Conservation (phyloP, 192 early-diverging fungal genomes). For the Irineochytrium annulatum region DNA sequence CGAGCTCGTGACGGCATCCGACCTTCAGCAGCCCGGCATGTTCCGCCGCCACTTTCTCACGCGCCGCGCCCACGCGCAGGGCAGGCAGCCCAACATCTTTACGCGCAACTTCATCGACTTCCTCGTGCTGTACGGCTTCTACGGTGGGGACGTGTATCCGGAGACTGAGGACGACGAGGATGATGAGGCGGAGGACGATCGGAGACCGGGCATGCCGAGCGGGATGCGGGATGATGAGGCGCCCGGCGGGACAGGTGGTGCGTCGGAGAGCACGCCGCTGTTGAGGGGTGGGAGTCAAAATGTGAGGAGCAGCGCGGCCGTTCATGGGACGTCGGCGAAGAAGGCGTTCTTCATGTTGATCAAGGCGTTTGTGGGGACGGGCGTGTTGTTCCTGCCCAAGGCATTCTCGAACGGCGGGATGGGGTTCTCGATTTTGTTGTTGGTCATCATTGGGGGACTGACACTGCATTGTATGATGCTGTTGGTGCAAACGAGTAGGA, state of each 20-base stretch:
- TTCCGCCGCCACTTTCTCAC: constrained; percentile 85
- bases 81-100: constrained; percentile 62
- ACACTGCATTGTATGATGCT: constrained; percentile 52
- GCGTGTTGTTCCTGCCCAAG: constrained; percentile 58
- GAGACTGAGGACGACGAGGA: constrained; percentile 58
- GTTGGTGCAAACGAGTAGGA: constrained; percentile 42
- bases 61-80: constrained; percentile 62
- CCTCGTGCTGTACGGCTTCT: constrained; percentile 87
- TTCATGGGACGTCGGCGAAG: constrained; percentile 44
- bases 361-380: constrained; percentile 64
- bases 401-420: constrained; percentile 57
- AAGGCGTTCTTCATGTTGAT: constrained; percentile 57
- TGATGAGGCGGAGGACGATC: constrained; percentile 44
- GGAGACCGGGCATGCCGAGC: background rate
- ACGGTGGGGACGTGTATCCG: constrained; percentile 87
- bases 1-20: constrained; percentile 31
- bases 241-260: constrained; percentile 8
- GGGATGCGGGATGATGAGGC: background rate
- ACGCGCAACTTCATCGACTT: constrained; percentile 95
- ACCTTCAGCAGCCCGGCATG: constrained; percentile 75
- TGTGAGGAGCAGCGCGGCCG: constrained; percentile 17
- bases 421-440: constrained; percentile 35
- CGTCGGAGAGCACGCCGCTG: constrained; percentile 32
- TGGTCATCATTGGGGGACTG: constrained; percentile 47
- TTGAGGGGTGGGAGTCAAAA: constrained; percentile 2